phyloP scores from a whole-genome alignment of 2,329 filamentous ascomycete species.

The Colletotrichum nymphaeae region DNA sequence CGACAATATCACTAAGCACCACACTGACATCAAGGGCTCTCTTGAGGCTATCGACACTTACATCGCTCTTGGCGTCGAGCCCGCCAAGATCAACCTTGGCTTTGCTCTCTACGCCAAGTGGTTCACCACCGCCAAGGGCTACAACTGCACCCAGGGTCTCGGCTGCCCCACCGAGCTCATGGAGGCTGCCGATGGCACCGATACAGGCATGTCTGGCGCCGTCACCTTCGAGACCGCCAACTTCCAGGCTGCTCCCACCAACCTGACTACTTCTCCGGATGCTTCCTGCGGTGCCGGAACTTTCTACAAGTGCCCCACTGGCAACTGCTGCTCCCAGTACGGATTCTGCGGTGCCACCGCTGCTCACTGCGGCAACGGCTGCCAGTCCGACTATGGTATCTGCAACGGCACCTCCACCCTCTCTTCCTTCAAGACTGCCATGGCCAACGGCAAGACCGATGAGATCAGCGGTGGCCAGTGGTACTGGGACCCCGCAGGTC shows the following conservation, averaged over 20 bases:
- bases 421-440: conserved; percentile 54
- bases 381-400: conserved; percentile 27
- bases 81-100: conserved; percentile 71
- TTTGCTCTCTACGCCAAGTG: conserved; percentile 78
- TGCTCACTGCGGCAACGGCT: conserved; percentile 28
- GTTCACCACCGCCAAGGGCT: conserved; percentile 65
- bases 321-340: conserved; percentile 31
- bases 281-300: conserved; percentile 23
- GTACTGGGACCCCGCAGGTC: conserved; percentile 59
- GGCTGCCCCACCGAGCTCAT: conserved; percentile 70
- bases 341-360: conserved; percentile 23
- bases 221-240: conserved; percentile 52
- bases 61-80: conserved; percentile 64
- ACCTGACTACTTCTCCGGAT: conserved; percentile 23
- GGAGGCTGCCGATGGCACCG: conserved; percentile 69
- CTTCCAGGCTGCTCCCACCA: conserved; percentile 35
- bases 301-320: conserved; percentile 26
- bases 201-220: conserved; percentile 62
- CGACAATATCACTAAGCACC: conserved; percentile 73
- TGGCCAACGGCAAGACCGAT: conserved; percentile 54
- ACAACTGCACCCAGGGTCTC: conserved; percentile 58
- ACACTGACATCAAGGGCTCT: conserved; percentile 68
- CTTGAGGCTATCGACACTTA: conserved; percentile 69
- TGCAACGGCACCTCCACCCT: conserved; percentile 32
- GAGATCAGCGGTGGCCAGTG: conserved; percentile 64